Evolutionary conservation across 306 rosid genomes (phyloP), one percentile per base, ranked within the genome.

Genomic region (Vigna nakashimae): DNA sequence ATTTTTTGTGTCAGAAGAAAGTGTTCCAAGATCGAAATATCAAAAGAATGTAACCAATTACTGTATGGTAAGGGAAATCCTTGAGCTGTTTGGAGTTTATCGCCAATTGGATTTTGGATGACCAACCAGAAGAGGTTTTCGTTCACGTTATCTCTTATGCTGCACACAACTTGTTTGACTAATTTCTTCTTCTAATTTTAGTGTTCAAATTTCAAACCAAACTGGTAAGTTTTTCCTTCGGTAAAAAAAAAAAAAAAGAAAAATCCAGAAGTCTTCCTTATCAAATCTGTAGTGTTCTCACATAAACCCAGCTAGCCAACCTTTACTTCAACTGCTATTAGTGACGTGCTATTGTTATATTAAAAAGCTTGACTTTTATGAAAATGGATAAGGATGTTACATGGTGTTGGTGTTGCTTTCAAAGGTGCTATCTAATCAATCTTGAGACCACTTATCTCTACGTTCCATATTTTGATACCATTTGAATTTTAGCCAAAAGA

Each of bases 281-380:
- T 70, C 76, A 74, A 80, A 67, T 58, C 71, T 30, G 34, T 48
- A 70, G 36, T 53, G 74, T 42, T n/a, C 17, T 16, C 12, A 34
- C 1, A 30, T 13, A 40, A 24, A 79, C 16, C 52, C 16, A 80
- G 48, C 64, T 38, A 4, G 3, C n/a, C 18, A 42, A n/a, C 32
- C 67, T 46, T 48, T 48, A 13, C 56, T 11, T 62, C 64, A 58
- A 42, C 60, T 24, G 16, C 59, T 28, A 40, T 62, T 28, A 42
- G 50, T 12, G 50, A 10, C 50, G 57, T 45, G 75, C 38, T 55
- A 65, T 51, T 12, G 32, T 34, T 51, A 17, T 9, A 28, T 50
- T 71, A n/a, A 71, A 36, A 49, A 40, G 5, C 49, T 6, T 67
- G 22, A 51, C 34, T n/a, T 22, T 53, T 7, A 26, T 24, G 32